Evolutionary conservation across 2,329 filamentous ascomycete species (phyloP).

Genomic region (Fusarium sambucinum): DNA sequence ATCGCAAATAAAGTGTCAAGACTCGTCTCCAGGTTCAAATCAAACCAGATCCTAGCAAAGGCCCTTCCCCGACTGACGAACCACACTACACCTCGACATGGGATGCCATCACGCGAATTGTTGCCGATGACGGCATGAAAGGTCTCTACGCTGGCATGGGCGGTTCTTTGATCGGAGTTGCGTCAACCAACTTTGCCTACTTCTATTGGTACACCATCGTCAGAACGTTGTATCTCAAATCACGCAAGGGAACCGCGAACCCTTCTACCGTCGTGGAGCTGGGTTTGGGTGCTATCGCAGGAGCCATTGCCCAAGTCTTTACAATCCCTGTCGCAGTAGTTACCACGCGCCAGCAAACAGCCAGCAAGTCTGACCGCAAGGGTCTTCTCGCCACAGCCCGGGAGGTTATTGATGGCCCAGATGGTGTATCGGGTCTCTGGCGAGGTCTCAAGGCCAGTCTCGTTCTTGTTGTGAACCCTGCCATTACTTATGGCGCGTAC

Average conservation of each 20-base stretch:
- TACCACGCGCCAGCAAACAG: conserved; percentile 95
- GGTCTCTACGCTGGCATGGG: conserved; percentile 92
- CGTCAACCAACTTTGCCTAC: conserved; percentile 98
- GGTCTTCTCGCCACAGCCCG: conserved; percentile 87
- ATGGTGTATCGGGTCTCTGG: conserved; percentile 91
- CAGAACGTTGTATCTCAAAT: conserved; percentile 79
- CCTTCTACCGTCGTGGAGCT: conserved; percentile 87
- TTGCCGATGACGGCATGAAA: conserved; percentile 79
- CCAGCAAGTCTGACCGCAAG: conserved; percentile 85
- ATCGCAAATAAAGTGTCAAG: conserved; percentile 76
- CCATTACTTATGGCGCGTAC: conserved; percentile 97
- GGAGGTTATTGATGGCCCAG: conserved; percentile 90
- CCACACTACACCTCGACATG: conserved; percentile 87
- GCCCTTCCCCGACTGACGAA: conserved; percentile 56
- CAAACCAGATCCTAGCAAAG: conserved; percentile 66
- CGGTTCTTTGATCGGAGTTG: conserved; percentile 89
- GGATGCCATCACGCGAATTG: conserved; percentile 89
- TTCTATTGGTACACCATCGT: conserved; percentile 99
- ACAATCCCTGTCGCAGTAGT: conserved; percentile 97
- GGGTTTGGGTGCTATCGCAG: conserved; percentile 85
- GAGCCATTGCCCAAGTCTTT: conserved; percentile 92
- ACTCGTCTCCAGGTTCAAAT: conserved; percentile 96
- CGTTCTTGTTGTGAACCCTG: conserved; percentile 94
- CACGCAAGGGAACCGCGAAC: conserved; percentile 62
- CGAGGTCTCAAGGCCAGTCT: conserved; percentile 95